phyloP scores from a whole-genome alignment of 441 rosid genomes.

The Populus hybrid region DNA sequence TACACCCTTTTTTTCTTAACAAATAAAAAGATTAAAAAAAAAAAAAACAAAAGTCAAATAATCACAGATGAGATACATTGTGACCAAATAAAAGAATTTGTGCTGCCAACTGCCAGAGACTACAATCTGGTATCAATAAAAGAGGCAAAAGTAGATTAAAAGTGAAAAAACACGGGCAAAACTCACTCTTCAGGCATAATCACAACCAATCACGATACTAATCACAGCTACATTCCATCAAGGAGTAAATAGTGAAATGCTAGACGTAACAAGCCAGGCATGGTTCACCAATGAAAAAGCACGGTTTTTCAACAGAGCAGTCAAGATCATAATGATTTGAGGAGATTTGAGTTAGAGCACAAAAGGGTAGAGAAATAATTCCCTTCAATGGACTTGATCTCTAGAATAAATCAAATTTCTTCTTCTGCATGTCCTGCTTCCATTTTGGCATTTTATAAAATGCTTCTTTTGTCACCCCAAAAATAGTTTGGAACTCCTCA shows the following conservation, averaged over 20 bases:
- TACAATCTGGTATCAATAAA: conserved; percentile 33
- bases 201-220: conserved; percentile 36
- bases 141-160: conserved; percentile 21
- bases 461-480: conserved; percentile 62
- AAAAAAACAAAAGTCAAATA: not conserved
- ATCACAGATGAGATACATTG: conserved; percentile 13
- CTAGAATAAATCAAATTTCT: conserved; percentile 86
- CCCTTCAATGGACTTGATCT: conserved; percentile 9
- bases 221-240: conserved; percentile 28
- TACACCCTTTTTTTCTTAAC: conserved; percentile 14
- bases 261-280: conserved; percentile 26
- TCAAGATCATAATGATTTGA: conserved; percentile 16
- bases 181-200: conserved; percentile 47
- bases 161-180: conserved; percentile 14
- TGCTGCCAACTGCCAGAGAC: conserved; percentile 28
- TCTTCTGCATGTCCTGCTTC: conserved; percentile 97
- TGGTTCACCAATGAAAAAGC: conserved; percentile 10
- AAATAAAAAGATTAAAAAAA: not conserved
- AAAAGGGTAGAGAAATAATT: conserved; percentile 21
- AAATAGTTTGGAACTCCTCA: conserved; percentile 73
- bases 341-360: conserved; percentile 13
- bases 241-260: conserved; percentile 24
- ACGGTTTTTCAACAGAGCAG: conserved; percentile 10
- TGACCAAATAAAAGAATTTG: conserved; percentile 28
- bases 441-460: conserved; percentile 77